Percentiles rank a stretch among this genome's conserved stretches.
Evolutionary conservation across 257 asterid genomes (phyloP).

Genomic region (Paulownia fortunei): DNA sequence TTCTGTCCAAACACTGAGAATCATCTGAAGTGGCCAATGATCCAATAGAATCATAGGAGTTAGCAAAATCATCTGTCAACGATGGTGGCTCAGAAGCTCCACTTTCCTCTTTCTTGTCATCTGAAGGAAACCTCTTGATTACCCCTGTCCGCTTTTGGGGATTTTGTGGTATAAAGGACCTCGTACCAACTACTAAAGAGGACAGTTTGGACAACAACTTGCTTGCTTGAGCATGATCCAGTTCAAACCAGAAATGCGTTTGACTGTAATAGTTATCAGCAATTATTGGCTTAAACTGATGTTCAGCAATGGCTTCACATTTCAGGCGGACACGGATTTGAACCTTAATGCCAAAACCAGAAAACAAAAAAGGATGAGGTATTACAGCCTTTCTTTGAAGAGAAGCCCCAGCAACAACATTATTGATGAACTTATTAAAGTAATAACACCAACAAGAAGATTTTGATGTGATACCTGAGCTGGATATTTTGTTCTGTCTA

Average conservation of each 20-base stretch:
- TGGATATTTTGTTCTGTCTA: conserved; percentile 58
- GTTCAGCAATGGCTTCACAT: conserved; percentile 52
- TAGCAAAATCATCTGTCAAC: conserved; percentile 25
- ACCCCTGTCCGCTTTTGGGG: conserved; percentile 21
- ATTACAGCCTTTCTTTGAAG: neutral
- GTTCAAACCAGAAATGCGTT: conserved; percentile 64
- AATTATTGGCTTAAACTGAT: conserved; percentile 60
- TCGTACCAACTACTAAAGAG: conserved; percentile 39
- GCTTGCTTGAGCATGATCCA: conserved; percentile 67
- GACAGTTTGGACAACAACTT: conserved; percentile 52
- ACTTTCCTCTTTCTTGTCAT: conserved; percentile 32
- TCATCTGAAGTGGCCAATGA: conserved; percentile 31
- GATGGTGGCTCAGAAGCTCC: conserved; percentile 36
- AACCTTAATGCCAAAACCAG: conserved; percentile 45
- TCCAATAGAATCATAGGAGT: conserved; percentile 30
- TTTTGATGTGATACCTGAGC: conserved; percentile 56
- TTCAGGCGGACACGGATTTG: conserved; percentile 50
- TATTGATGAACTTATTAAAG: neutral
- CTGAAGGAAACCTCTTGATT: conserved; percentile 21
- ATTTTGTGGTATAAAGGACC: conserved; percentile 32
- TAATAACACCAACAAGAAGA: conserved; percentile 3
- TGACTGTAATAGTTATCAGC: conserved; percentile 55
- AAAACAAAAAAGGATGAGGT: conserved; percentile 19
- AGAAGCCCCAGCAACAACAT: neutral
- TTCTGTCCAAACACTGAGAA: conserved; percentile 30